These are phyloP conservation scores for Chlorencoelia australis DNA, from an alignment of 2,329 filamentous ascomycete genomes.

Conservation along the genomic window DNA sequence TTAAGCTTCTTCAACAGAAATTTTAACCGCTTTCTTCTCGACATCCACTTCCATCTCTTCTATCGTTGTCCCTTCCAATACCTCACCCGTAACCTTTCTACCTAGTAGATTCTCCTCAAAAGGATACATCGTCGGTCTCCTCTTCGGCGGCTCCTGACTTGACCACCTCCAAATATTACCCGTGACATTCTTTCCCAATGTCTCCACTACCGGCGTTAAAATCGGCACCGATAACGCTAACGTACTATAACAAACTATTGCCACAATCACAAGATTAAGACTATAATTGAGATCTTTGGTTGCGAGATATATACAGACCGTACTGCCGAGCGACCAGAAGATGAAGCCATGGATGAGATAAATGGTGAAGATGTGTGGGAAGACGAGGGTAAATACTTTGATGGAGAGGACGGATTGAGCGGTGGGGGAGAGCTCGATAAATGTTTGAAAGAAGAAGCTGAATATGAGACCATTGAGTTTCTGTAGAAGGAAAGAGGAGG, in stretches of 20 bases:
- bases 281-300: slow-evolving; percentile 19
- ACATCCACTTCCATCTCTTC: neutral
- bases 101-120: slow-evolving; percentile 8
- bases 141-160: slow-evolving; percentile 5
- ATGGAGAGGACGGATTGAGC: slow-evolving; percentile 33
- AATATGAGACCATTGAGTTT: slow-evolving; percentile 35
- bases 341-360: slow-evolving; percentile 36
- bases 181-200: slow-evolving; percentile 15
- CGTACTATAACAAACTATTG: slow-evolving; percentile 1
- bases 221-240: slow-evolving; percentile 9
- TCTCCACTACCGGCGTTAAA: slow-evolving; percentile 20
- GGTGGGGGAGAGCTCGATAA: slow-evolving; percentile 29
- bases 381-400: slow-evolving; percentile 32
- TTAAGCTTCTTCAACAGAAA: no score
- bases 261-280: slow-evolving; percentile 4
- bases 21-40: no score
- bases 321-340: slow-evolving; percentile 25
- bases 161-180: slow-evolving; percentile 12
- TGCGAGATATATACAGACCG: slow-evolving; percentile 14
- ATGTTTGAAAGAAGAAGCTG: slow-evolving; percentile 25
- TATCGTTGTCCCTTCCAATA: slow-evolving; percentile 1
- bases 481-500: no score
- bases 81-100: neutral
- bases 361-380: slow-evolving; percentile 40
- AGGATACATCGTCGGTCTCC: slow-evolving; percentile 9